phyloP scores from a whole-genome alignment of 352 stramenopile genomes.

The Globisporangium yorkense region DNA sequence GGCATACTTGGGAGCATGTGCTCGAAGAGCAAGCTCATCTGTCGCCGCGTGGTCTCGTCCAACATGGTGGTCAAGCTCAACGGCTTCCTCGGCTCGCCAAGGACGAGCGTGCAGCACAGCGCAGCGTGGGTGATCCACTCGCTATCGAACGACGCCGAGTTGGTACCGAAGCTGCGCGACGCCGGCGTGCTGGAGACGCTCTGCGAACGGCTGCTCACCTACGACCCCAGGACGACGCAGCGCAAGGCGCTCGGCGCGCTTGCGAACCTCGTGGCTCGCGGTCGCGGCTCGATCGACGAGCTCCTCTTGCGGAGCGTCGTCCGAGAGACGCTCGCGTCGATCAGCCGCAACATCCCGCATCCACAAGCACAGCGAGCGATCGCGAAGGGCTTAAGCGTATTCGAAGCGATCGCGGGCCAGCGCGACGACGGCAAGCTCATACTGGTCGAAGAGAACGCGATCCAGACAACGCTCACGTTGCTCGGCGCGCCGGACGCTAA shows the following conservation, averaged over 20 bases:
- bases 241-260: constrained; percentile 41
- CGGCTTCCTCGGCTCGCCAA: constrained; percentile 18
- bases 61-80: constrained; percentile 57
- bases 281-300: constrained; percentile 3
- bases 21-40: constrained; percentile 35
- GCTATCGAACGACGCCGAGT: constrained; percentile 57
- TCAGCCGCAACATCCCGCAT: constrained; percentile 30
- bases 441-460: constrained; percentile 27
- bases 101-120: constrained; percentile 34
- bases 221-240: constrained; percentile 31
- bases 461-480: constrained; percentile 37
- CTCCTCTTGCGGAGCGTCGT: constrained; percentile 14
- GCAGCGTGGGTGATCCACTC: constrained; percentile 45
- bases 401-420: constrained; percentile 36
- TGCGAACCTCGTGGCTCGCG: constrained; percentile 17
- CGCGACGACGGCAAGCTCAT: constrained; percentile 23
- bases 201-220: constrained; percentile 24
- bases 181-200: constrained; percentile 44
- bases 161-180: constrained; percentile 54
- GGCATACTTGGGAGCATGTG: constrained; percentile 48
- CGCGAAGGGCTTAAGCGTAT: constrained; percentile 34
- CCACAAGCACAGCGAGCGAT: constrained; percentile 29
- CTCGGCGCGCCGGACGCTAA: constrained; percentile 26
- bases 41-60: constrained; percentile 50
- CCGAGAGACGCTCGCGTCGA: constrained; percentile 20